Base-by-base conservation (phyloP, 1,284 basidiomycete species). In the Cryptococcus deneoformans region DNA sequence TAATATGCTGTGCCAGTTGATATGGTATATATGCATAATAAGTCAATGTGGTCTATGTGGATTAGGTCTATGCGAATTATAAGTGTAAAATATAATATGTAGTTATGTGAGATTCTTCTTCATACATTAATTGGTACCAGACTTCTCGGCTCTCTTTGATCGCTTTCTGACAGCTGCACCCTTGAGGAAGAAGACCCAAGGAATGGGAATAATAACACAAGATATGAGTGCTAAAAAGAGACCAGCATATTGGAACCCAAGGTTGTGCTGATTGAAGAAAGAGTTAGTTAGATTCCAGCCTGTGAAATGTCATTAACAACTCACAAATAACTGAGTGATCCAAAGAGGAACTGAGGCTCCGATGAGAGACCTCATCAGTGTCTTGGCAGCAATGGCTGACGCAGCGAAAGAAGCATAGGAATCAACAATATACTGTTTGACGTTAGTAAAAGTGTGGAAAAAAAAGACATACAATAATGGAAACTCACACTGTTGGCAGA, bases 341-440 rank as follows among this genome's bases (percentile, higher is more conserved):
- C 71, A 73, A 20, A 73, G 63, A 7, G 73, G 72, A 3, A 75
- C 69, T 0, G 63, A 62, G 2, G 76, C 78, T 9, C 81, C 82
- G 49, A 77, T 70, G 11, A 79, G 64, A 7, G 76, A 77, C 34
- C 81, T 73, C 50, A 80, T 67, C 20, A 83, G 71, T 0, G 80
- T 81, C 69, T 82, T 82, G 53, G 80, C 80, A 4, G 81, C 79
- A 46, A 80, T 71, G 5, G 77, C 79, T 10, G 74, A 76, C 1
- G 79, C 77, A 1, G 70, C 68, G 35, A 57, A 63, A 54, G 65
- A 51, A 38, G 63, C 54, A 54, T 72, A 74, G 1, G 59, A 60
- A 56, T 74, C 72, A 46, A 74, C 68, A 42, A 74, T 71, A 60
- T 74, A 74, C 60, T 29, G 29, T 29, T 29, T 29, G 29, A 29